Evolutionary conservation across 2,329 filamentous ascomycete genomes (phyloP).

Genomic region (Phyllosticta citribraziliensis): DNA sequence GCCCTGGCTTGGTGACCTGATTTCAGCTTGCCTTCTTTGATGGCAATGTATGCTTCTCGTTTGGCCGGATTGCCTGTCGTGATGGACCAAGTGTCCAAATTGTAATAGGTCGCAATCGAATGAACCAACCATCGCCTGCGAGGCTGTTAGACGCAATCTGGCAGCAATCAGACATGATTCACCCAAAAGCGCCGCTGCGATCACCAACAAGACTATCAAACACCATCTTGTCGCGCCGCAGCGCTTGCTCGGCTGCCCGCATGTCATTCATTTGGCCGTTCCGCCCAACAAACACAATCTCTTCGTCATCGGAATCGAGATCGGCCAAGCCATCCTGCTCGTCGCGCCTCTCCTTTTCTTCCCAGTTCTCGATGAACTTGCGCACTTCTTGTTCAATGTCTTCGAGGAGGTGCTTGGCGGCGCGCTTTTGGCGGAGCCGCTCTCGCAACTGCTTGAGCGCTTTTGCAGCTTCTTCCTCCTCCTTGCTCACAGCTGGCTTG

Average conservation of each 20-base stretch:
- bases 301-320: constrained; percentile 58
- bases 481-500: constrained; percentile 27
- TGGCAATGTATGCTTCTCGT: constrained; percentile 73
- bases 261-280: constrained; percentile 55
- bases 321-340: constrained; percentile 38
- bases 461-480: constrained; percentile 35
- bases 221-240: constrained; percentile 58
- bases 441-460: constrained; percentile 74
- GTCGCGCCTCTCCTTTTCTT: constrained; percentile 35
- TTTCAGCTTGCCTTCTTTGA: constrained; percentile 42
- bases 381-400: constrained; percentile 79
- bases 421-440: constrained; percentile 69
- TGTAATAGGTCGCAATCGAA: constrained; percentile 86
- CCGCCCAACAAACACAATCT: constrained; percentile 81
- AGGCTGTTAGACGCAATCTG: background rate
- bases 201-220: constrained; percentile 73
- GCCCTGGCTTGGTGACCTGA: constrained; percentile 12
- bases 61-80: constrained; percentile 60
- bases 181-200: constrained; percentile 73
- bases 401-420: constrained; percentile 69
- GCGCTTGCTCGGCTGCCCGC: constrained; percentile 39
- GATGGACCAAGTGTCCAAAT: constrained; percentile 72
- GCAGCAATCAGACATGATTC: constrained; percentile 27
- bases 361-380: constrained; percentile 57
- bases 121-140: constrained; percentile 82